Conservation (phyloP, 2,329 filamentous ascomycete species). For the Lachnellula occidentalis region DNA sequence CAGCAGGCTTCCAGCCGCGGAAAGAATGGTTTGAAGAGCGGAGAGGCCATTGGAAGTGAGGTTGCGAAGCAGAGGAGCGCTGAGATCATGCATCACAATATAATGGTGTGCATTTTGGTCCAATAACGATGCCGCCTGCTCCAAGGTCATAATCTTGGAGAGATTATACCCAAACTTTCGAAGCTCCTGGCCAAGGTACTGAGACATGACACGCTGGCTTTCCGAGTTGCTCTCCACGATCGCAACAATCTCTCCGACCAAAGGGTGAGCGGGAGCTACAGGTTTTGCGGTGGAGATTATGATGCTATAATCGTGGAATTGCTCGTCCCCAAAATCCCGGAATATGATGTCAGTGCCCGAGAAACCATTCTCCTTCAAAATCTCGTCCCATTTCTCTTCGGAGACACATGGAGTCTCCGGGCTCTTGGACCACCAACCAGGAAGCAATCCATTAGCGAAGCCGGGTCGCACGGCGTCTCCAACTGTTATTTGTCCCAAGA, state of each 20-base stretch:
- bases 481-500: slow-evolving; percentile 20
- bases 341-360: slow-evolving; percentile 23
- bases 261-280: no score
- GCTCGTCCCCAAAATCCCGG: neutral
- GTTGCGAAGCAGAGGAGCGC: neutral
- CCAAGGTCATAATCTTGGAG: neutral
- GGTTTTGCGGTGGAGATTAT: neutral
- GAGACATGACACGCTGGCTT: no score
- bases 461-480: slow-evolving; percentile 7
- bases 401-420: slow-evolving; percentile 2
- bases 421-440: slow-evolving; percentile 33
- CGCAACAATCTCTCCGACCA: no score
- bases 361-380: slow-evolving; percentile 16
- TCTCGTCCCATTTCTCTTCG: neutral
- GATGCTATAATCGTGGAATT: neutral
- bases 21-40: neutral
- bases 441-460: neutral
- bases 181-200: no score
- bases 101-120: neutral
- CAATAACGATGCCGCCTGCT: neutral
- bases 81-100: neutral
- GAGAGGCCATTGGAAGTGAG: neutral
- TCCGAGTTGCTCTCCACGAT: no score
- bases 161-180: no score
- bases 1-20: neutral